Conservation (phyloP, 2,329 filamentous ascomycete species). For the Colletotrichum shisoi region DNA sequence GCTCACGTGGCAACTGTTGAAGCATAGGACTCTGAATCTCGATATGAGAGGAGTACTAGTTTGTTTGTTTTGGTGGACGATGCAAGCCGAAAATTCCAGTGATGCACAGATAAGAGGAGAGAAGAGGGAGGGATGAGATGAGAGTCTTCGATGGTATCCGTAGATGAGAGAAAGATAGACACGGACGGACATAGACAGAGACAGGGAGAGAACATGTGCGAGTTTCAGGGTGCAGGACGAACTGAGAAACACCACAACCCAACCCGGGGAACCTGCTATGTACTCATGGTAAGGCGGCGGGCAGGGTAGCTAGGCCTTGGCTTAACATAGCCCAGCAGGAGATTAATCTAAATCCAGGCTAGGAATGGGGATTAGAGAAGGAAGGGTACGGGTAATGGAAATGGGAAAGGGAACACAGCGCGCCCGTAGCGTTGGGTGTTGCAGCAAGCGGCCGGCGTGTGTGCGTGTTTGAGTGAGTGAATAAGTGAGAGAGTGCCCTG, state of each 20-base stretch:
- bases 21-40: too few species aligned
- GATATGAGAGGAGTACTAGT: too few species aligned
- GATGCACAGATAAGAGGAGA: neutral
- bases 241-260: neutral
- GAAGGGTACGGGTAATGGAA: slow-evolving; percentile 11
- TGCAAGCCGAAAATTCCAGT: neutral
- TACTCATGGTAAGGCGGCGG: neutral
- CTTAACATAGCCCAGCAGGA: slow-evolving; percentile 17
- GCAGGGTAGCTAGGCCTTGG: slow-evolving; percentile 12
- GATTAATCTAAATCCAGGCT: slow-evolving; percentile 13
- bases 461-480: neutral
- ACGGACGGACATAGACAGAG: neutral
- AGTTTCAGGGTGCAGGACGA: neutral
- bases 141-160: neutral
- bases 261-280: neutral
- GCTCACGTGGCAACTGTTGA: neutral
- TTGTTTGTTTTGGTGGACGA: neutral
- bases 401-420: slow-evolving; percentile 1
- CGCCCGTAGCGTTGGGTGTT: neutral
- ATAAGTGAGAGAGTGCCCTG: too few species aligned
- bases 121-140: neutral
- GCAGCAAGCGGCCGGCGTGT: neutral
- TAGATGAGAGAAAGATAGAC: neutral
- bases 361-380: slow-evolving; percentile 7
- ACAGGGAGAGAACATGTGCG: neutral